Percentiles rank a stretch among this genome's conserved stretches.
phyloP scores from a whole-genome alignment of 176 grass and related monocot species.

The Tillandsia leiboldiana region DNA sequence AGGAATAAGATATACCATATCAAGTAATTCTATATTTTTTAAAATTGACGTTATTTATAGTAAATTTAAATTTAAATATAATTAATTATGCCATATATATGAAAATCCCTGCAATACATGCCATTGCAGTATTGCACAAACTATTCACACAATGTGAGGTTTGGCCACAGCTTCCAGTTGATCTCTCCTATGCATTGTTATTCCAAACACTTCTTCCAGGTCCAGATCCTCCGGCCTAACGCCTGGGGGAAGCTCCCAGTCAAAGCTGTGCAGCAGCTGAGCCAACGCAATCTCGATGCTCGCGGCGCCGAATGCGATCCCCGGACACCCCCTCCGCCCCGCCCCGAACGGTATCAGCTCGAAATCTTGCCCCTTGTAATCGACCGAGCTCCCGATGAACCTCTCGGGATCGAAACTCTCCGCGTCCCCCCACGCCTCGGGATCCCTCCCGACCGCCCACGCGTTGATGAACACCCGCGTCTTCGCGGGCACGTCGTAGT shows the following conservation, averaged over 20 bases:
- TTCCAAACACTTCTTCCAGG: slow-evolving; percentile 17
- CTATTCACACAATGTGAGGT: background rate
- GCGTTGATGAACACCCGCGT: background rate
- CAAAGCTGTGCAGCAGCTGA: slow-evolving; percentile 22
- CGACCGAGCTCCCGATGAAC: slow-evolving; percentile 12
- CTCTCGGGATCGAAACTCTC: background rate
- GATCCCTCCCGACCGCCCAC: background rate
- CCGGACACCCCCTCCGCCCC: slow-evolving; percentile 11
- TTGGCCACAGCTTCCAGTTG: slow-evolving; percentile 6
- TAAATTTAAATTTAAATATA: too few relatives aligned
- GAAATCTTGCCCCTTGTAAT: slow-evolving; percentile 23
- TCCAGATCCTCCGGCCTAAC: slow-evolving; percentile 17
- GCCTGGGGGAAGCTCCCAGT: slow-evolving; percentile 20
- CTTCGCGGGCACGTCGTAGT: background rate
- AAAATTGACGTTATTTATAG: too few relatives aligned
- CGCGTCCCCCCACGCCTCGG: background rate
- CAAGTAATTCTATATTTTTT: too few relatives aligned
- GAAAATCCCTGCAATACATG: too few relatives aligned
- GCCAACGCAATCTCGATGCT: slow-evolving; percentile 22
- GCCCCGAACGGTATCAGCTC: slow-evolving; percentile 22
- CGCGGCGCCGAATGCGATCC: slow-evolving; percentile 1
- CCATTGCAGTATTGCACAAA: background rate
- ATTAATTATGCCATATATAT: too few relatives aligned
- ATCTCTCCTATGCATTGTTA: slow-evolving; percentile 21
- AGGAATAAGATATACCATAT: too few relatives aligned